These are phyloP conservation scores for Butyriboletus loyo DNA, from an alignment of 768 basidiomycete species.

Conservation along the genomic window DNA sequence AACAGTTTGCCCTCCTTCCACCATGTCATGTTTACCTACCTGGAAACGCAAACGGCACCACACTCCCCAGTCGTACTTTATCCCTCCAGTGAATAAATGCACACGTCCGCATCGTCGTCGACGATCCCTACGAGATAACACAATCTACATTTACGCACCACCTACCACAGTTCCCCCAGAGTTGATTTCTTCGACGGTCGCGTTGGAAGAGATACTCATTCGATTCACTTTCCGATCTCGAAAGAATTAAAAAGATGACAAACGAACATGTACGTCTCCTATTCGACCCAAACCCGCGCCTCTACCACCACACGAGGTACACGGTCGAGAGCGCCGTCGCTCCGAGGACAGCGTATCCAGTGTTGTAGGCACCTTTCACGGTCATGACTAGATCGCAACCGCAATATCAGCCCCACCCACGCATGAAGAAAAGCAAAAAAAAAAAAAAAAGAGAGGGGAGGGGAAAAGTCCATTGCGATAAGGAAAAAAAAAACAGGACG, in stretches of 20 bases:
- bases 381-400: slow-evolving; percentile 55
- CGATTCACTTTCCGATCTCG: neutral
- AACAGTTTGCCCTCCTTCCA: too few species aligned
- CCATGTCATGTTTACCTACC: too few species aligned
- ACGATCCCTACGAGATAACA: too few species aligned
- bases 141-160: too few species aligned
- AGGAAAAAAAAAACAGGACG: neutral
- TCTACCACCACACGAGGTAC: slow-evolving; percentile 43
- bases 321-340: slow-evolving; percentile 74
- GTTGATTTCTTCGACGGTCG: too few species aligned
- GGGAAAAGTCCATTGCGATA: neutral
- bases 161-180: too few species aligned
- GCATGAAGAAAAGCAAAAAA: neutral
- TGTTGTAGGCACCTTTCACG: slow-evolving; percentile 74
- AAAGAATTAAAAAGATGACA: neutral
- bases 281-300: slow-evolving; percentile 28
- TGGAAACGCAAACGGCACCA: too few species aligned
- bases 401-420: neutral
- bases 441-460: too few species aligned
- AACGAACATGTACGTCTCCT: neutral
- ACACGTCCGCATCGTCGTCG: too few species aligned
- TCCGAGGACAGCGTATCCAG: slow-evolving; percentile 83
- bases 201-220: neutral
- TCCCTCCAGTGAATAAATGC: too few species aligned
- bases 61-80: too few species aligned